Evolutionary conservation across 1,284 basidiomycete species (phyloP).

Genomic region (Ustilago curta): DNA sequence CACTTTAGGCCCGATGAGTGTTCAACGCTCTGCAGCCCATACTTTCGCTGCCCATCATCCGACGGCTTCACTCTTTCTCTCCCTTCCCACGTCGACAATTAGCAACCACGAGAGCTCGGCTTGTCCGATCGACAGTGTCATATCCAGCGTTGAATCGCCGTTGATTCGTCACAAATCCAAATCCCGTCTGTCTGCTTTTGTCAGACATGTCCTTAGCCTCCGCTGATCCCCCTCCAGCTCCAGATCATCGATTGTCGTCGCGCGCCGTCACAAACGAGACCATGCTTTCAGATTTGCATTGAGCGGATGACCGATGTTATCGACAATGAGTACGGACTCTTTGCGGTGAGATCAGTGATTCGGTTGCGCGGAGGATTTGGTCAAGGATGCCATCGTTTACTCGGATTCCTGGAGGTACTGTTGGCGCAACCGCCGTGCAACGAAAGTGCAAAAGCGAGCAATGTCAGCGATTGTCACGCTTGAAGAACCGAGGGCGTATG

Average conservation of each 20-base stretch:
- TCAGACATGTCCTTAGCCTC: background rate
- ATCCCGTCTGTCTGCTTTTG: too few relatives aligned
- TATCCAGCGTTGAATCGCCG: too few relatives aligned
- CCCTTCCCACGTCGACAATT: too few relatives aligned
- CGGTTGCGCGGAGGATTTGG: background rate
- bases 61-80: too few relatives aligned
- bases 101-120: too few relatives aligned
- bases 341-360: background rate
- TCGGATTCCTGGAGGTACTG: slow-evolving; percentile 52
- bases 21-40: background rate
- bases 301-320: slow-evolving; percentile 4
- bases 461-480: background rate
- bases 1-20: background rate
- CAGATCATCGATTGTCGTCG: background rate
- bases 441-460: background rate
- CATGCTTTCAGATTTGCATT: slow-evolving; percentile 18
- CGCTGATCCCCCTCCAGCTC: too few relatives aligned
- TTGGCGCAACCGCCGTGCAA: background rate
- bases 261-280: background rate
- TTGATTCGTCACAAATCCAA: too few relatives aligned
- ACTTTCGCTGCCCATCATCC: background rate
- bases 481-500: background rate
- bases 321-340: background rate
- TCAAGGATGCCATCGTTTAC: slow-evolving; percentile 11
- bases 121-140: too few relatives aligned